Conservation (phyloP, 2,329 filamentous ascomycete genomes). For the Calonectria pseudoturangicola region DNA sequence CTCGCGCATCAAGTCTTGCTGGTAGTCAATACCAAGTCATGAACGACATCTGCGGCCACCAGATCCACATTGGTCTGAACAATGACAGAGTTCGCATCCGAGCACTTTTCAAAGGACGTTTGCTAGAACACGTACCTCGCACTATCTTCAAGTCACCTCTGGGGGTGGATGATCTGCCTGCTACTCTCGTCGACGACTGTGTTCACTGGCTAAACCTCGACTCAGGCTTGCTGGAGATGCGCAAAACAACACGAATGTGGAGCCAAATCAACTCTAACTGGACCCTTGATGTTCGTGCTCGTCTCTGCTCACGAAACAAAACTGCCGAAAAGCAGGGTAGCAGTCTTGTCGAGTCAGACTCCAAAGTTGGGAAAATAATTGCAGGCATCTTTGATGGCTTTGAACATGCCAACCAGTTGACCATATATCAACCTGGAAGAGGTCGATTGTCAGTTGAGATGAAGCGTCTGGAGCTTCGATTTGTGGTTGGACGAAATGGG, state of each 20-base stretch:
- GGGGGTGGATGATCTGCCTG: slow-evolving; percentile 68
- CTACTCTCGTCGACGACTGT: slow-evolving; percentile 68
- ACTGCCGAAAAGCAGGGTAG: background rate
- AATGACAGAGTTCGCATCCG: slow-evolving; percentile 64
- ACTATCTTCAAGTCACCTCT: slow-evolving; percentile 51
- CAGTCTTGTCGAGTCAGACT: slow-evolving; percentile 43
- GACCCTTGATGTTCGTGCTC: slow-evolving; percentile 55
- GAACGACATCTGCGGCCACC: slow-evolving; percentile 47
- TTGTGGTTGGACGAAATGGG: slow-evolving; percentile 66
- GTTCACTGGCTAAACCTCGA: slow-evolving; percentile 76
- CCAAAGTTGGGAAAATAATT: slow-evolving; percentile 59
- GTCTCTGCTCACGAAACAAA: background rate
- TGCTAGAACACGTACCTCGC: slow-evolving; percentile 61
- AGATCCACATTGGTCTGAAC: slow-evolving; percentile 73
- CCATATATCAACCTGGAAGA: slow-evolving; percentile 61
- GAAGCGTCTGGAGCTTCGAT: slow-evolving; percentile 71
- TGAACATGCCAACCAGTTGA: slow-evolving; percentile 46
- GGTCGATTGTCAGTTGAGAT: slow-evolving; percentile 67
- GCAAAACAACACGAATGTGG: slow-evolving; percentile 63
- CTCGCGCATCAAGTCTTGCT: slow-evolving; percentile 69
- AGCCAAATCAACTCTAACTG: slow-evolving; percentile 53
- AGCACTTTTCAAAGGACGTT: slow-evolving; percentile 50
- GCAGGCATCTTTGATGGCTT: slow-evolving; percentile 67
- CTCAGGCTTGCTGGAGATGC: slow-evolving; percentile 67
- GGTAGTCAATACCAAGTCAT: slow-evolving; percentile 61